Evolutionary conservation across 2,329 filamentous ascomycete genomes (phyloP), one percentile per base, ranked within the genome.

Genomic region (Colletotrichum simmondsii): DNA sequence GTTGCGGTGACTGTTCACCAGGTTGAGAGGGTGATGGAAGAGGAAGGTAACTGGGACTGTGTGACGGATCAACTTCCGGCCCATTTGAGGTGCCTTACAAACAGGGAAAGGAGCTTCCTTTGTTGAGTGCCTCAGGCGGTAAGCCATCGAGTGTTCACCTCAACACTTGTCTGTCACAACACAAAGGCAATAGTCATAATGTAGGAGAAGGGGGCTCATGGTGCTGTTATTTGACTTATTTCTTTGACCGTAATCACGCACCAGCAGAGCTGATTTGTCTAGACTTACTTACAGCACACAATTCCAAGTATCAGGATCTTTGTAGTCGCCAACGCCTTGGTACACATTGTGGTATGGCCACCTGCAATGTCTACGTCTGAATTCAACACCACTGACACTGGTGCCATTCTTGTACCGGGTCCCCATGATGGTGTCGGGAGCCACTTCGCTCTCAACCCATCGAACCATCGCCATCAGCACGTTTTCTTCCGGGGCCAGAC

Each of bases 381-480:
- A 82, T 8, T 75, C 77, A 7, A 82, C 68, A 6, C 73, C 71
- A 26, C 77, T 78, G 5, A 65, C 69, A 22, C 69, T 75, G 5
- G 71, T 75, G 12, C 76, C 76, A 10, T 79, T 76, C 5, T 77
- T 75, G 59, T 78, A 83, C 11, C 79, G 80, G 0, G 81, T 81
- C 0, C 82, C 83, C 19, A 77, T 71, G 7, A 83, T 65, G 2
- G 78, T 78, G 10, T 85, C 83, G 0, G 86, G 86, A 1, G 84
- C 84, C 19, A 79, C 71, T 7, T 78, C 80, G 30, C 81, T 67
- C 76, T 85, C 86, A 1, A 87, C 85, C 86, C 86, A 87, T 12
- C 82, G 78, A 2, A 87, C 84, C n/a, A 87, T 76, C 6, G 83
- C 82, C 78, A 83, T 81, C 24, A 88, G 76, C 1, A 86, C 78